Evolutionary conservation across 2,329 filamentous ascomycete genomes (phyloP), one percentile per base, ranked within the genome.

Genomic region (Mycocentrospora acerina): DNA sequence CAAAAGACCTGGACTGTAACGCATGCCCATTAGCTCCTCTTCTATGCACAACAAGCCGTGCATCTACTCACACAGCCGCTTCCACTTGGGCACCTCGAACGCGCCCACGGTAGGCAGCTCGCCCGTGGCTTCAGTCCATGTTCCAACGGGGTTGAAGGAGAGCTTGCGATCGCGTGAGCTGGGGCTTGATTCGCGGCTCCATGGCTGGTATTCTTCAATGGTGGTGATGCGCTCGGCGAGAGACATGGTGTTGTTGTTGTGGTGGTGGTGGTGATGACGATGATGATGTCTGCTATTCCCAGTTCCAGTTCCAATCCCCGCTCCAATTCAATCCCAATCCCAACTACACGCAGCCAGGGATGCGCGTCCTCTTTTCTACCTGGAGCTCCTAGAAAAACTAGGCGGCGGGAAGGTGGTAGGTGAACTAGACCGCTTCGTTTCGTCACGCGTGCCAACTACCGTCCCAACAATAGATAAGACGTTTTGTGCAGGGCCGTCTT

Each of bases 1-100:
- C 80, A 71, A 27, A 70, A 68, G n/a, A 90, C 80, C 69, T 91
- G 87, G 12, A 78, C 83, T 88, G 54, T n/a, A n/a, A n/a, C n/a
- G n/a, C 40, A 24, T 14, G 17, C 9, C 26, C 6, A 26, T 64
- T 40, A 64, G 55, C 43, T 36, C 19, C 19, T 12, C 17, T 11
- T 8, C 7, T n/a, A n/a, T 27, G 16, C 14, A 11, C 8, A 9
- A 7, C 15, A 13, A 12, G 13, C 4, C 9, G 7, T 11, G 24
- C 7, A 22, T 19, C 29, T 26, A 64, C 74, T 60, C 63, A 79
- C 76, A 51, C 43, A 80, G 71, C 47, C 79, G 67, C 57, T 73
- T 79, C 42, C 68, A 64, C 40, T 70, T 73, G 44, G 72, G 70
- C 19, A 81, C 75, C 59, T 83, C 77, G 51, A 77, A 79, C 2